phyloP scores from a whole-genome alignment of 1,139 yeast genomes.

The Kurtzmaniella quercitrusa region DNA sequence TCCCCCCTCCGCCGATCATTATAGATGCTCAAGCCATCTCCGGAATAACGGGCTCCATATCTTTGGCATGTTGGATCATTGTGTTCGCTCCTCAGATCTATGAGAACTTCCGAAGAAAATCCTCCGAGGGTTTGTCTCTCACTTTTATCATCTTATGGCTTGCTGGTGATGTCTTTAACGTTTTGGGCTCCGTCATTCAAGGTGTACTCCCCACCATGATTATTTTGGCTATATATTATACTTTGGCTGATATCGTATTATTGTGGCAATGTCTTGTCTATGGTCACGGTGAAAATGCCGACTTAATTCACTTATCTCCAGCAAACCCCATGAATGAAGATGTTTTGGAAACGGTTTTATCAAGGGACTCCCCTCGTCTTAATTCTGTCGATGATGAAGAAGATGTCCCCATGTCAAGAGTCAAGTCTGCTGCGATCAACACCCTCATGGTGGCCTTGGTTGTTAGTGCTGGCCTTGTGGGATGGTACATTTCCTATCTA shows the following conservation, averaged over 20 bases:
- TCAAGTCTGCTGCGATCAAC: slow-evolving; percentile 42
- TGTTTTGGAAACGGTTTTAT: slow-evolving; percentile 54
- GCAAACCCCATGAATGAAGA: slow-evolving; percentile 81
- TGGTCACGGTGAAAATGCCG: slow-evolving; percentile 51
- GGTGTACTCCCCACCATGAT: slow-evolving; percentile 92
- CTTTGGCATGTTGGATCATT: slow-evolving; percentile 96
- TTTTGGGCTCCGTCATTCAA: slow-evolving; percentile 82
- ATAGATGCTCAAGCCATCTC: slow-evolving; percentile 76
- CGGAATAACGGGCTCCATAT: slow-evolving; percentile 87
- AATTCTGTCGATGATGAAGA: slow-evolving; percentile 9
- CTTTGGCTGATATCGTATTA: slow-evolving; percentile 81
- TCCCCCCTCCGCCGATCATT: slow-evolving; percentile 64
- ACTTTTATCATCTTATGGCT: slow-evolving; percentile 83
- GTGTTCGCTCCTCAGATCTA: slow-evolving; percentile 97
- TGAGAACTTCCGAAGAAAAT: slow-evolving; percentile 79
- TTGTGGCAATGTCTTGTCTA: slow-evolving; percentile 78
- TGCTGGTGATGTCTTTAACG: slow-evolving; percentile 87
- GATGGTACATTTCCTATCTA: slow-evolving; percentile 72
- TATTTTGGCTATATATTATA: slow-evolving; percentile 83
- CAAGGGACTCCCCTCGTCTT: slow-evolving; percentile 26
- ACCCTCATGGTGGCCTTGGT: slow-evolving; percentile 65
- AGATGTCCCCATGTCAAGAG: slow-evolving; percentile 13
- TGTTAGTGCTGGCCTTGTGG: slow-evolving; percentile 71
- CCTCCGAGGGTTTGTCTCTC: slow-evolving; percentile 82
- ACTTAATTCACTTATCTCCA: slow-evolving; percentile 79